Evolutionary conservation across 805 yeast species (phyloP).

Genomic region (Crinitomyces ghanaensis): DNA sequence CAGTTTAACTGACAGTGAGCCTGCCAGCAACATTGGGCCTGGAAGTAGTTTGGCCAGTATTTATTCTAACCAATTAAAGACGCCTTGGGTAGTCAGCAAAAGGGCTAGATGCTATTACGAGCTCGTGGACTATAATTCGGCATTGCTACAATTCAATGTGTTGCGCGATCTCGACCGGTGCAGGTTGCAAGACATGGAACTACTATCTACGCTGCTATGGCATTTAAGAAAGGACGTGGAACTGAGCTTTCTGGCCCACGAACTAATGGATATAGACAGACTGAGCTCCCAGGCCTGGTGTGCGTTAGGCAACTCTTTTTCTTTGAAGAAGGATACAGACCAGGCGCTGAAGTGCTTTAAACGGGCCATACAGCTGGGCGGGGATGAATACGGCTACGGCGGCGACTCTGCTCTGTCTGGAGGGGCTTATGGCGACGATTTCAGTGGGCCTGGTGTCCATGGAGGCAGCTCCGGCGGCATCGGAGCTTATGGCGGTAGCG

Average conservation of each 20-base stretch:
- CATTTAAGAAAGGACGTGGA: slow-evolving; percentile 75
- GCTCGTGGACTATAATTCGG: slow-evolving; percentile 70
- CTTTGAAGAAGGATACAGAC: slow-evolving; percentile 72
- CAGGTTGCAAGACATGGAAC: slow-evolving; percentile 79
- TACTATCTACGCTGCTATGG: slow-evolving; percentile 85
- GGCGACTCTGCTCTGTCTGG: too few relatives aligned
- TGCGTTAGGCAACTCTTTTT: slow-evolving; percentile 77
- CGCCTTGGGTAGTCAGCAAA: slow-evolving; percentile 80
- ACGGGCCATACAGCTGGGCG: slow-evolving; percentile 59
- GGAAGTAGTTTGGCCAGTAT: too few relatives aligned
- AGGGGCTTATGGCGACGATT: too few relatives aligned
- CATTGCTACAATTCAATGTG: slow-evolving; percentile 50
- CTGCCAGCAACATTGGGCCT: too few relatives aligned
- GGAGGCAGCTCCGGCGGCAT: too few relatives aligned
- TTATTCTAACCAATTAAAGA: slow-evolving; percentile 44
- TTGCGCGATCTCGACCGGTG: slow-evolving; percentile 65
- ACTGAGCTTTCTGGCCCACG: slow-evolving; percentile 73
- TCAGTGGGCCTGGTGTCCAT: too few relatives aligned
- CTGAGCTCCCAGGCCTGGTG: slow-evolving; percentile 84
- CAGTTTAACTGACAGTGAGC: slow-evolving; percentile 51
- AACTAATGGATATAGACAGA: slow-evolving; percentile 53
- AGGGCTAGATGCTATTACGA: slow-evolving; percentile 79
- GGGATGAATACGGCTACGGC: too few relatives aligned
- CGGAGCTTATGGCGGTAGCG: too few relatives aligned
- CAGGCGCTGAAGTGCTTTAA: slow-evolving; percentile 83